Base-by-base conservation (phyloP, 2,329 filamentous ascomycete species). In the Diplodia scrobiculata region DNA sequence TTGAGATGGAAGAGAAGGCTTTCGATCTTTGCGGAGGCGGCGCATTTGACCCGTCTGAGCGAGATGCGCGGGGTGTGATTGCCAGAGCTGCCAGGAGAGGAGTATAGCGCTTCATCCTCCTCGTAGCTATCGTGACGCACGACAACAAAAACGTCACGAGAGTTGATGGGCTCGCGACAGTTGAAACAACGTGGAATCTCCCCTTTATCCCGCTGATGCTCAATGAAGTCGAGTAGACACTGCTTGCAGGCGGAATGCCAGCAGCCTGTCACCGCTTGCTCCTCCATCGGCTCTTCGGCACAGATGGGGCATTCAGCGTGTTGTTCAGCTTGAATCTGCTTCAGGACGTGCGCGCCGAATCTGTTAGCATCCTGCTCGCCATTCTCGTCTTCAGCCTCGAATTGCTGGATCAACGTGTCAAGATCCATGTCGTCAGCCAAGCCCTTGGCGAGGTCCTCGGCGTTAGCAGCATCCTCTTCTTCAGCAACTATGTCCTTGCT, bases 241-340 rank as follows among this genome's bases (percentile, higher is more conserved):
- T 91, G 89, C 78, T 95, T 97, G 81, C 95, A 99, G 0, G 95
- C 93, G 38, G 91, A 96, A 77, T 99, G 95, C 92, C 95, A 99
- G 78, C 95, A 99, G 0, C 92, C 91, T 0, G 95, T 98, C 1
- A 99, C 95, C 0, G 91, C 90, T 74, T 96, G 94, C 64, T 97
- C 90, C 48, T 91, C 86, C 92, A 98, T 98, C 3, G 93, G 92
- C 76, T 98, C 95, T 76, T 98, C 94, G 3, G 91, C 87, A 78
- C 95, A 99, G 63, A 99, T 91, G 0, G 95, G 94, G 72, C 95
- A 99, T 79, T 99, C 95, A 68, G 90, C 90, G 67, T 89, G 87
- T 0, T 91, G 88, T 73, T 98, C 94, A 65, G 91, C 91, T 70
- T 96, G 91, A 55, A 99, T 99, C 76, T 98, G 92, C 68, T 89